Evolutionary conservation across 2,329 filamentous ascomycete genomes (phyloP).

Genomic region (Penicillium crustosum): DNA sequence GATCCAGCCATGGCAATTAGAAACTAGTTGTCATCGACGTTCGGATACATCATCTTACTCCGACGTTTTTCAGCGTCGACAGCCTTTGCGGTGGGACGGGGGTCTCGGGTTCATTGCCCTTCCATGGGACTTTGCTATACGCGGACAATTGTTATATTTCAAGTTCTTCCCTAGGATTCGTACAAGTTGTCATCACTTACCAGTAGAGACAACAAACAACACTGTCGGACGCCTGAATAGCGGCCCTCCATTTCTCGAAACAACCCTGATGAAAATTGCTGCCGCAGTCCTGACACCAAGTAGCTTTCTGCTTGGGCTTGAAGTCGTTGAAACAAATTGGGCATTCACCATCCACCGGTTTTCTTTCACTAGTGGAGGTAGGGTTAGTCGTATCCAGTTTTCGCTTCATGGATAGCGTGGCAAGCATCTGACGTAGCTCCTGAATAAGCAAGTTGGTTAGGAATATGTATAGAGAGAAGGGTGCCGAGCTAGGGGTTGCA

Average conservation of each 20-base stretch:
- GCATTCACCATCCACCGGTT: conserved; percentile 61
- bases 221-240: conserved; percentile 27
- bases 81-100: not conserved
- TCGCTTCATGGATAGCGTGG: conserved; percentile 52
- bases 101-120: not conserved
- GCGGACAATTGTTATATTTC: not conserved
- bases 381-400: conserved; percentile 34
- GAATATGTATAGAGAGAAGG: not conserved
- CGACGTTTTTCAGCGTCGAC: conserved; percentile 17
- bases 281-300: conserved; percentile 63
- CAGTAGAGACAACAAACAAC: conserved; percentile 48
- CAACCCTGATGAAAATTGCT: conserved; percentile 63
- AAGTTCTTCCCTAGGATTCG: not conserved
- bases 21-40: conserved; percentile 42
- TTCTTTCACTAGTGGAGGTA: conserved; percentile 49
- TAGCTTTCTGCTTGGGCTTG: conserved; percentile 45
- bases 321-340: conserved; percentile 63
- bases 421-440: conserved; percentile 59
- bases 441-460: conserved; percentile 10
- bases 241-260: conserved; percentile 55
- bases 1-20: conserved; percentile 32
- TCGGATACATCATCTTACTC: conserved; percentile 46
- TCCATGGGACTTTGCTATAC: conserved; percentile 32
- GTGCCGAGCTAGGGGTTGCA: not conserved
- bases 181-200: conserved; percentile 28